Evolutionary conservation across 352 stramenopile species (phyloP).

Genomic region (Globisporangium paroecandrum): DNA sequence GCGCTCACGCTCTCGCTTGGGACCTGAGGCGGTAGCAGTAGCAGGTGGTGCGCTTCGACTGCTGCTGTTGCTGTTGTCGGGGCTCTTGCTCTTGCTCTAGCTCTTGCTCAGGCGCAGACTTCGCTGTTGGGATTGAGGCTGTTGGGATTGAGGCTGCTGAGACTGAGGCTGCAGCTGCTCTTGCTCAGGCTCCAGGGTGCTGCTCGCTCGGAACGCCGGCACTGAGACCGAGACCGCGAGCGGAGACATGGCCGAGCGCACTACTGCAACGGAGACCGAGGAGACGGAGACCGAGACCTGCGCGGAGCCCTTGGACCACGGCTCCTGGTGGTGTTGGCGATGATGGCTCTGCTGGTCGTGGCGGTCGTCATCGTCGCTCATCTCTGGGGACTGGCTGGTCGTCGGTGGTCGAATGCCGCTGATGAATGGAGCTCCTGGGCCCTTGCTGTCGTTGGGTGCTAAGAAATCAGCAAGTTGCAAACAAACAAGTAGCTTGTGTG

Average conservation of each 20-base stretch:
- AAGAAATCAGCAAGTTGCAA: background rate
- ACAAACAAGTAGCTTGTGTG: background rate
- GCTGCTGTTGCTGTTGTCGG: background rate
- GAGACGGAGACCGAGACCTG: background rate
- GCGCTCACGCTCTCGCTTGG: constrained; percentile 7
- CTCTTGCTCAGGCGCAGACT: background rate
- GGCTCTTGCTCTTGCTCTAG: background rate
- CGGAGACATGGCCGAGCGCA: constrained; percentile 4
- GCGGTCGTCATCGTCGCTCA: background rate
- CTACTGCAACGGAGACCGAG: background rate
- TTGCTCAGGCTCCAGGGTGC: background rate
- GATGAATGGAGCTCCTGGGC: background rate
- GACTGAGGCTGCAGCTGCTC: background rate
- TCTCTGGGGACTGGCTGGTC: background rate
- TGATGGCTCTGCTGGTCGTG: background rate
- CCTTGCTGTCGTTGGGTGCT: too few relatives aligned
- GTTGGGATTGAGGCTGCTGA: background rate
- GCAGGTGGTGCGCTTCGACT: background rate
- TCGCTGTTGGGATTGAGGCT: too few relatives aligned
- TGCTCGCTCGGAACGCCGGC: background rate
- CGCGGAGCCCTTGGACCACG: background rate
- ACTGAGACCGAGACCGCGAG: constrained; percentile 17
- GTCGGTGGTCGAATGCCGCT: background rate
- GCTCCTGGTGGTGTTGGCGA: background rate
- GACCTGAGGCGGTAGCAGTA: background rate